phyloP scores from a whole-genome alignment of 352 stramenopile species.

The Thraustotheca clavata region DNA sequence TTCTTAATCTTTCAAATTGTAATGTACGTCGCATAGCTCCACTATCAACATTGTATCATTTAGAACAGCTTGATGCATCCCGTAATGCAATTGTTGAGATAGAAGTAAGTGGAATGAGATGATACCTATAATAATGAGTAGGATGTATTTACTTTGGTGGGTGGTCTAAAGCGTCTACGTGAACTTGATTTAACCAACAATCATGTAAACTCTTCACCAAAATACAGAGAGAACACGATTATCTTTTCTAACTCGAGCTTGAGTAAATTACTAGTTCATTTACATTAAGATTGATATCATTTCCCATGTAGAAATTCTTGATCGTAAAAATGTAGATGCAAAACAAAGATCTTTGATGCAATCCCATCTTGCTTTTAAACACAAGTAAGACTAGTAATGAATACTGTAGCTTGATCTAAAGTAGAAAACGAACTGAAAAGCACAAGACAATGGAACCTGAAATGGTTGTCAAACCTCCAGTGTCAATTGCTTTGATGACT shows the following conservation, averaged over 20 bases:
- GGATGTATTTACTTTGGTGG: conserved; percentile 54
- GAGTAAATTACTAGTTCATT: conserved; percentile 23
- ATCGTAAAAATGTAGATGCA: conserved; percentile 62
- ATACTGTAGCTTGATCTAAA: neutral
- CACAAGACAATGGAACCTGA: neutral
- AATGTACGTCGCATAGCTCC: conserved; percentile 27
- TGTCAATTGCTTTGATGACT: neutral
- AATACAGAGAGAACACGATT: conserved; percentile 67
- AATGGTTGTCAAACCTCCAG: neutral
- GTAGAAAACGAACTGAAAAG: neutral
- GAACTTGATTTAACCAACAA: conserved; percentile 60
- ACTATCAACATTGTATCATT: conserved; percentile 28
- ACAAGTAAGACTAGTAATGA: too few species aligned
- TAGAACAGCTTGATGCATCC: conserved; percentile 57
- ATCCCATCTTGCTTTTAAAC: conserved; percentile 66
- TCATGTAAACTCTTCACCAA: conserved; percentile 36
- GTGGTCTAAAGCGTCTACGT: conserved; percentile 31
- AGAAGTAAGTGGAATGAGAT: conserved; percentile 21
- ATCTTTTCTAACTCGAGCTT: conserved; percentile 56
- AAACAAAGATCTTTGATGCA: conserved; percentile 77
- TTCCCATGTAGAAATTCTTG: conserved; percentile 34
- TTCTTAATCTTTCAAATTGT: conserved; percentile 60
- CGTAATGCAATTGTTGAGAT: conserved; percentile 53
- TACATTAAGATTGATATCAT: conserved; percentile 12
- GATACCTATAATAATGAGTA: conserved; percentile 36